These are phyloP conservation scores for Xylaria sp. DNA, from an alignment of 2,329 filamentous ascomycete genomes.

Conservation along the genomic window DNA sequence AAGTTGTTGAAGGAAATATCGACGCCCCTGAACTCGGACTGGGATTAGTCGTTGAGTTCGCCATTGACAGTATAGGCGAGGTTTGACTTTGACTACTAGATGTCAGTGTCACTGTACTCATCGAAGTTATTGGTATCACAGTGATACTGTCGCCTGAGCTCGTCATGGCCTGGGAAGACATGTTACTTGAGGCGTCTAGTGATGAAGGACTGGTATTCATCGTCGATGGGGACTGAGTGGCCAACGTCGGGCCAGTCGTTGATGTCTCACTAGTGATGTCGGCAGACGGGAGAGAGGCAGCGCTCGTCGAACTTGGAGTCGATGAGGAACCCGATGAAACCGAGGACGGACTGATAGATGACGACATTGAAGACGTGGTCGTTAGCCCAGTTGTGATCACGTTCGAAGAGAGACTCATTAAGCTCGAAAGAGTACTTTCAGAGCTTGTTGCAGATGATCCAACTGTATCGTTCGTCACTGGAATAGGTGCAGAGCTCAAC, in stretches of 20 bases:
- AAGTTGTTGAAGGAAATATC: conserved; percentile 1
- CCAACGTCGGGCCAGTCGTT: conserved; percentile 1
- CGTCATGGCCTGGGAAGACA: conserved; percentile 5
- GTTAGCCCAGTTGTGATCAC: not conserved
- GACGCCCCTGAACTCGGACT: not conserved
- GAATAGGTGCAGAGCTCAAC: conserved; percentile 12
- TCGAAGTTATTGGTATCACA: conserved; percentile 7
- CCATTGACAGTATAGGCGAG: not conserved
- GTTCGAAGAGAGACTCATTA: not conserved
- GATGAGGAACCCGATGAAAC: conserved; percentile 4
- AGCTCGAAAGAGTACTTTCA: not conserved
- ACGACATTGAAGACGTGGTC: conserved; percentile 3
- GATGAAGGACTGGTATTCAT: not conserved
- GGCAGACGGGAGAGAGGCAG: not conserved
- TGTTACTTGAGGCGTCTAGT: conserved; percentile 4
- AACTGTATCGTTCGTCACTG: conserved; percentile 15
- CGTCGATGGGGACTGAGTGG: not conserved
- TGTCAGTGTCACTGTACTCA: conserved; percentile 3
- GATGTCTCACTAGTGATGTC: conserved; percentile 11
- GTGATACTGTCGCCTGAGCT: conserved; percentile 13
- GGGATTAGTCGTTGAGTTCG: not conserved
- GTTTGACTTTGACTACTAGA: conserved; percentile 3
- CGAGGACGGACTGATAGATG: conserved; percentile 6
- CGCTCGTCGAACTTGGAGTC: conserved; percentile 11
- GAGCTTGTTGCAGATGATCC: conserved; percentile 8